A percentile compares a stretch with the other conserved stretches of the same genome.
Evolutionary conservation across 139 green algal genomes (phyloP).

Genomic region (Micractinium conductrix): DNA sequence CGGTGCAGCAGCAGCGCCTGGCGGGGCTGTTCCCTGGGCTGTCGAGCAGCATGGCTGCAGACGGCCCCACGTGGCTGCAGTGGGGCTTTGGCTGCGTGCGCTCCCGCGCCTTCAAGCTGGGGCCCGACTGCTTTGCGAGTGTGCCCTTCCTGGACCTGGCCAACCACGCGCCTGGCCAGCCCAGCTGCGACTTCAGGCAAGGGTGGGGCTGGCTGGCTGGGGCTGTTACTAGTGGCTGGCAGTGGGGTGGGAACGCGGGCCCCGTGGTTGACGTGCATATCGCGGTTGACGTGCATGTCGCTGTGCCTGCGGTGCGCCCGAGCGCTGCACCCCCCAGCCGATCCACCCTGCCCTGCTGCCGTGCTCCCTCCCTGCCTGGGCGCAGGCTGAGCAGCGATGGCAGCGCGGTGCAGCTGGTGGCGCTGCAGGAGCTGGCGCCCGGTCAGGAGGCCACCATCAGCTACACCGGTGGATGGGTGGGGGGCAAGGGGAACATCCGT

Average conservation of each 20-base stretch:
- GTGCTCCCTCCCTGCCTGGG: not conserved
- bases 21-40: conserved; percentile 55
- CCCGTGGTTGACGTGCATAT: no score
- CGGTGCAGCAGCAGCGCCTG: conserved; percentile 58
- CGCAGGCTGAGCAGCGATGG: not conserved
- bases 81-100: conserved; percentile 70
- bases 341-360: not conserved
- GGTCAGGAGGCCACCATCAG: conserved; percentile 63
- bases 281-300: no score
- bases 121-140: conserved; percentile 48
- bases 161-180: conserved; percentile 56
- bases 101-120: conserved; percentile 53
- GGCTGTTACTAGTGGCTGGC: no score
- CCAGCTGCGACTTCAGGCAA: conserved; percentile 58
- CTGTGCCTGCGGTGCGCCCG: no score
- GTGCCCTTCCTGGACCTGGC: conserved; percentile 71
- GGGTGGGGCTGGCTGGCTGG: not conserved
- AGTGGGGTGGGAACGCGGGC: no score
- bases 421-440: conserved; percentile 41
- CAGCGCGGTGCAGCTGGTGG: conserved; percentile 51
- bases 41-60: conserved; percentile 25
- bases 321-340: no score
- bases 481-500: not conserved
- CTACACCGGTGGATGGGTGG: conserved; percentile 56
- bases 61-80: conserved; percentile 47